Evolutionary conservation across 345 rosid species (phyloP).

Genomic region (Brassica cretica): DNA sequence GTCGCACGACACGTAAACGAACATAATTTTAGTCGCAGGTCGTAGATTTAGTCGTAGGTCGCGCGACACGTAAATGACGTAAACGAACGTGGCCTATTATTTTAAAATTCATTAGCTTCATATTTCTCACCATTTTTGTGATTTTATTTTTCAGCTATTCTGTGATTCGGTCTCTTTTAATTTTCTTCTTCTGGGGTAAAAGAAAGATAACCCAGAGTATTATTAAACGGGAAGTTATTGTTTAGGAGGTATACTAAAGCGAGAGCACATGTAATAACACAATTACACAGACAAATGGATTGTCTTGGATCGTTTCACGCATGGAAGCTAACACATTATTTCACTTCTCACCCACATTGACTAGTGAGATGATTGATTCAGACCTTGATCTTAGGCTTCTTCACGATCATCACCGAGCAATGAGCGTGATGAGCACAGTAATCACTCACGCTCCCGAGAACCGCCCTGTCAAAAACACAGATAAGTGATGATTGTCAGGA

Average conservation of each 20-base stretch:
- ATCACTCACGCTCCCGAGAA: constrained; percentile 93
- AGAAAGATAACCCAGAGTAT: not conserved
- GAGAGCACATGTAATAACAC: not conserved
- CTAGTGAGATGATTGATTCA: constrained; percentile 5
- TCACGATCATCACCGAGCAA: constrained; percentile 91
- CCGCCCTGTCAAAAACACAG: constrained; percentile 60
- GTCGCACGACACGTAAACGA: too few relatives aligned
- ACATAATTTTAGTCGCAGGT: too few relatives aligned
- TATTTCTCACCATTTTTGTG: too few relatives aligned
- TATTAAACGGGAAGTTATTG: not conserved
- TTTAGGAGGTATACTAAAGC: not conserved
- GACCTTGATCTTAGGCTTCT: constrained; percentile 79
- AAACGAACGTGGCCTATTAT: too few relatives aligned
- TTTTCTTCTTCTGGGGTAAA: not conserved
- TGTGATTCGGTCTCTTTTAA: too few relatives aligned
- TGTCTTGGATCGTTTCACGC: not conserved
- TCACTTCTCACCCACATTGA: not conserved
- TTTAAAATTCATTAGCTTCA: too few relatives aligned
- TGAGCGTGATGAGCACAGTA: constrained; percentile 98
- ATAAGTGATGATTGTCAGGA: not conserved
- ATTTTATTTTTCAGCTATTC: too few relatives aligned
- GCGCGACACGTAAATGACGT: too few relatives aligned
- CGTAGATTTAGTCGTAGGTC: too few relatives aligned
- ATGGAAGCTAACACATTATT: not conserved
- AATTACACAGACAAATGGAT: not conserved